A percentile compares a stretch with the other conserved stretches of the same genome.
phyloP scores from a whole-genome alignment of 2,329 filamentous ascomycete genomes.

The Xylariaceae sp. region DNA sequence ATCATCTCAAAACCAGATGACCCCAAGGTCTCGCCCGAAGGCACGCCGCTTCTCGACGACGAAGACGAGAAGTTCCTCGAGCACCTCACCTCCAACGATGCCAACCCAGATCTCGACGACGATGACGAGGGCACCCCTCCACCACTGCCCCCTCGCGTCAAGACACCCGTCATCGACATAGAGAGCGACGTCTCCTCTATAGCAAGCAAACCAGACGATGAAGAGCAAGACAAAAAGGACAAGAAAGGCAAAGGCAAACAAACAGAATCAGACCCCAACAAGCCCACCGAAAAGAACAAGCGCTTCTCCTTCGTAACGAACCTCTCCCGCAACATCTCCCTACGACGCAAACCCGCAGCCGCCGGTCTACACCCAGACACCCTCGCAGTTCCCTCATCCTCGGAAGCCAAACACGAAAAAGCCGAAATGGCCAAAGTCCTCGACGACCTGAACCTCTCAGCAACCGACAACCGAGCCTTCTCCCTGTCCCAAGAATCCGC shows the following conservation, averaged over 20 bases:
- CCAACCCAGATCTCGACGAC: conserved; percentile 30
- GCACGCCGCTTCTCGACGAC: conserved; percentile 46
- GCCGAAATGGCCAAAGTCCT: conserved; percentile 75
- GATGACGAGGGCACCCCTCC: conserved; percentile 46
- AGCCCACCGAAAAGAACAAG: conserved; percentile 28
- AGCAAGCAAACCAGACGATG: conserved; percentile 19
- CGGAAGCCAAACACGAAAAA: conserved; percentile 50
- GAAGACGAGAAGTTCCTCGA: conserved; percentile 58
- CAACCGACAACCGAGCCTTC: conserved; percentile 81
- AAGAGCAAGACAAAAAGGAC: conserved; percentile 24
- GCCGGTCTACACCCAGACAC: conserved; percentile 32
- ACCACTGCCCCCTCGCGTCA: conserved; percentile 51
- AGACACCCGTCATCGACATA: conserved; percentile 48
- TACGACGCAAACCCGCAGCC: conserved; percentile 26
- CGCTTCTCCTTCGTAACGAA: conserved; percentile 39
- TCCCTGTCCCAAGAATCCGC: conserved; percentile 80
- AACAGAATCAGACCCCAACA: conserved; percentile 35
- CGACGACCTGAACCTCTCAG: conserved; percentile 76
- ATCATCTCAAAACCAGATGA: conserved; percentile 26
- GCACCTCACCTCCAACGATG: conserved; percentile 42
- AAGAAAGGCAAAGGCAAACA: conserved; percentile 25
- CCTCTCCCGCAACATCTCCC: conserved; percentile 27
- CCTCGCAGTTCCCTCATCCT: conserved; percentile 30
- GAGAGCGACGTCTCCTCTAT: conserved; percentile 40
- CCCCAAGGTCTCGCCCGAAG: conserved; percentile 15